Evolutionary conservation across 495 filamentous ascomycete genomes (phyloP).

Genomic region (Xylaria curta): DNA sequence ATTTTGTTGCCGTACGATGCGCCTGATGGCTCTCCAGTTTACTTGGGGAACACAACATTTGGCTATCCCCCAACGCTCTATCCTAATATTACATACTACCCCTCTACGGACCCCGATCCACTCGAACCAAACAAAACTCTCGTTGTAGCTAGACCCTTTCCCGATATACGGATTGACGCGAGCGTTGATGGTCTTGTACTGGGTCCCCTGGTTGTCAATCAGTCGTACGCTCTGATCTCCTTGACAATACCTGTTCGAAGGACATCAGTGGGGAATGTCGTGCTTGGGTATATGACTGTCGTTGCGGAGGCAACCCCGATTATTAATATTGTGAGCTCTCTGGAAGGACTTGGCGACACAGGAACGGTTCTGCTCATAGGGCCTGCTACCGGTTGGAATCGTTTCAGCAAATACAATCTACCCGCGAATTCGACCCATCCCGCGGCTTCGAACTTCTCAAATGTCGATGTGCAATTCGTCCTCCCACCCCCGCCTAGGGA

Average conservation of each 20-base stretch:
- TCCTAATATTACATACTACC: constrained; percentile 73
- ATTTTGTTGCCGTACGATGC: constrained; percentile 64
- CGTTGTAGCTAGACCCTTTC: constrained; percentile 49
- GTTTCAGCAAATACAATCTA: constrained; percentile 54
- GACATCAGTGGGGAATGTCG: constrained; percentile 60
- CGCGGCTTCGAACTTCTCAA: constrained; percentile 44
- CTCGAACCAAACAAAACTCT: constrained; percentile 46
- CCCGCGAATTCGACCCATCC: constrained; percentile 45
- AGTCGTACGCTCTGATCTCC: constrained; percentile 76
- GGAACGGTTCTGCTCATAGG: constrained; percentile 73
- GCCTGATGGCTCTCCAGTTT: constrained; percentile 61
- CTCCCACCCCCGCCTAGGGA: constrained; percentile 48
- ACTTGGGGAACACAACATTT: constrained; percentile 62
- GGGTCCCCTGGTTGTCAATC: constrained; percentile 72
- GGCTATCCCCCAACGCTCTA: constrained; percentile 74
- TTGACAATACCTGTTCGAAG: constrained; percentile 77
- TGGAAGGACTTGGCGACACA: constrained; percentile 70
- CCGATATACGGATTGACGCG: constrained; percentile 60
- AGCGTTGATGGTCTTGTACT: constrained; percentile 63
- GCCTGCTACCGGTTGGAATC: constrained; percentile 67
- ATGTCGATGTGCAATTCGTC: constrained; percentile 53
- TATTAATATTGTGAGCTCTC: constrained; percentile 61
- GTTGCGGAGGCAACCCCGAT: constrained; percentile 68
- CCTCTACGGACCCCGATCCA: constrained; percentile 44
- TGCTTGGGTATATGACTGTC: constrained; percentile 78